Conservation (phyloP, 257 asterid genomes). For the Nicotiana knightiana region DNA sequence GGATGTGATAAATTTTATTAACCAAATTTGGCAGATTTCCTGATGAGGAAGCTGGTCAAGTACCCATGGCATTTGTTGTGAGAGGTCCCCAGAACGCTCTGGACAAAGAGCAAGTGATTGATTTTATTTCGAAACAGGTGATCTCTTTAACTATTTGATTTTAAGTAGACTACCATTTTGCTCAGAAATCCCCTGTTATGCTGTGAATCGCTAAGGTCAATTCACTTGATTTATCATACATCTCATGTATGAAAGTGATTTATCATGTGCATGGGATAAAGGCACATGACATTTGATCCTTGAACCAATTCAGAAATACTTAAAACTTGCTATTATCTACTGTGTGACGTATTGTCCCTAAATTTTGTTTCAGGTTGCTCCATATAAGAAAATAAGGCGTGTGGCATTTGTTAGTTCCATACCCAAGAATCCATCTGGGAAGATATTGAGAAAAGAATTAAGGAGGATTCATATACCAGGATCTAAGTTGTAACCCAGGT, state of each 20-base stretch:
- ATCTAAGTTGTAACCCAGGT: constrained; percentile 26
- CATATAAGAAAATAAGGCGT: constrained; percentile 47
- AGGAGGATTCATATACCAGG: constrained; percentile 19
- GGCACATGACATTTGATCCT: background rate
- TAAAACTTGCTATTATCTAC: background rate
- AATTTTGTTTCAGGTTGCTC: constrained; percentile 38
- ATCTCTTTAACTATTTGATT: background rate
- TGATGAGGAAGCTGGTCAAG: constrained; percentile 50
- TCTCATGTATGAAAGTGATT: background rate
- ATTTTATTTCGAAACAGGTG: constrained; percentile 43
- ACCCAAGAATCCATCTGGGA: constrained; percentile 47
- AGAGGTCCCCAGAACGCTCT: constrained; percentile 28
- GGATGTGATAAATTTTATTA: background rate
- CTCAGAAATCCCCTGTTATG: too few species aligned
- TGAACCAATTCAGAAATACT: background rate
- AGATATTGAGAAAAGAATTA: constrained; percentile 45
- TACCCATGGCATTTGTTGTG: constrained; percentile 52
- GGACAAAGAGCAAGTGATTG: constrained; percentile 27
- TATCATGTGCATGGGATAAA: background rate
- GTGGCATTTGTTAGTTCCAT: constrained; percentile 38
- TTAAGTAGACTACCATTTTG: background rate
- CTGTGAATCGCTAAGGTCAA: too few species aligned
- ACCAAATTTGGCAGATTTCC: constrained; percentile 29
- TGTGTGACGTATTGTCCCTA: background rate
- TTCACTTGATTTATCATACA: too few species aligned